Conservation (phyloP, 148 eudicot species). For the Diospyros kaki region DNA sequence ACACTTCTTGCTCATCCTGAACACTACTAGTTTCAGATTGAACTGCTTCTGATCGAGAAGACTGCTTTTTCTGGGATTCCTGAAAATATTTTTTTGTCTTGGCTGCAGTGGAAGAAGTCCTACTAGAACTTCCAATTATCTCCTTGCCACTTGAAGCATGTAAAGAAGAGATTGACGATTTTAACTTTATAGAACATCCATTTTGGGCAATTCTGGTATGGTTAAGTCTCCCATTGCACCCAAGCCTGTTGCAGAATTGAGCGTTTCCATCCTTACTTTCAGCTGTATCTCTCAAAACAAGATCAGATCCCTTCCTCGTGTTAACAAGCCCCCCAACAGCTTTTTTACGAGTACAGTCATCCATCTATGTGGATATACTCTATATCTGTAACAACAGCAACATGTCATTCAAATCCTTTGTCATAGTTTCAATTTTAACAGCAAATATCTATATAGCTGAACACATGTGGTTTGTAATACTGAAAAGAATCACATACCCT, state of each 20-base stretch:
- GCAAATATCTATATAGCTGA: too few relatives aligned
- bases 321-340: slow-evolving; percentile 32
- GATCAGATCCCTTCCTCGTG: slow-evolving; percentile 42
- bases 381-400: slow-evolving; percentile 27
- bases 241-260: slow-evolving; percentile 72
- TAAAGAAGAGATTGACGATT: slow-evolving; percentile 37
- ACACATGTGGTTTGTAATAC: too few relatives aligned
- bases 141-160: slow-evolving; percentile 54
- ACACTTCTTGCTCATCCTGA: slow-evolving; percentile 35
- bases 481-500: too few relatives aligned
- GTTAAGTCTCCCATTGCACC: slow-evolving; percentile 73
- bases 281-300: slow-evolving; percentile 37
- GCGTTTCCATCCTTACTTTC: slow-evolving; percentile 35
- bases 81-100: slow-evolving; percentile 30
- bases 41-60: slow-evolving; percentile 29
- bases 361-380: slow-evolving; percentile 36
- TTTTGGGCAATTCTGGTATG: slow-evolving; percentile 32
- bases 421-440: too few relatives aligned
- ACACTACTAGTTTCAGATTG: slow-evolving; percentile 40
- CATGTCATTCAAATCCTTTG: background rate
- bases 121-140: slow-evolving; percentile 43
- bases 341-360: slow-evolving; percentile 48
- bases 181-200: slow-evolving; percentile 44
- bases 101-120: slow-evolving; percentile 18
- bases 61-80: slow-evolving; percentile 35